Conservation (phyloP, 164 flowering plant genomes). For the Vitis labrusca region DNA sequence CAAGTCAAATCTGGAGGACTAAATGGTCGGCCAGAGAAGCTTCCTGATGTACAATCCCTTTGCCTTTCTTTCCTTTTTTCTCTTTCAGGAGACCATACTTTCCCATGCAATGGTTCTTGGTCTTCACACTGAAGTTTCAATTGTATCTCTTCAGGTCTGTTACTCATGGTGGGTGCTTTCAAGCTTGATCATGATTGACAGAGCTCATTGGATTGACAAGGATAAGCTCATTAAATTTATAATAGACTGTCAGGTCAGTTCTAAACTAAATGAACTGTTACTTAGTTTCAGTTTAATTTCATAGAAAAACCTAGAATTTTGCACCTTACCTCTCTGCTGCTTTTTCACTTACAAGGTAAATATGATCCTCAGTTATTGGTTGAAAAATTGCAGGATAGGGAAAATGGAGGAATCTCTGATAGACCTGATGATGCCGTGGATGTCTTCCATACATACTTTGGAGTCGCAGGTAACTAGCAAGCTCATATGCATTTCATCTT, state of each 20-base stretch:
- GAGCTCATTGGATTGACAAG: slow-evolving; percentile 94
- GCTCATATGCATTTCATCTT: neutral
- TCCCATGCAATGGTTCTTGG: too few relatives aligned
- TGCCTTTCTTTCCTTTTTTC: too few relatives aligned
- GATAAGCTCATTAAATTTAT: slow-evolving; percentile 77
- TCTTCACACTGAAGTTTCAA: neutral
- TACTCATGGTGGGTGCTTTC: slow-evolving; percentile 99
- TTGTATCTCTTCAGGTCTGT: slow-evolving; percentile 65
- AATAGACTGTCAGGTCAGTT: slow-evolving; percentile 76
- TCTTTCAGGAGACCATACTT: too few relatives aligned
- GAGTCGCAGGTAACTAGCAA: slow-evolving; percentile 74
- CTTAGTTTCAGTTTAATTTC: neutral
- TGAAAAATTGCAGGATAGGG: slow-evolving; percentile 54
- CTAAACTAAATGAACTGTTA: neutral
- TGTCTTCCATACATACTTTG: slow-evolving; percentile 89
- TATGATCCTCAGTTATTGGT: neutral
- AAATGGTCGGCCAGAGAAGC: slow-evolving; percentile 96
- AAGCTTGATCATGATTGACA: slow-evolving; percentile 85
- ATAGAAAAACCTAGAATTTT: neutral
- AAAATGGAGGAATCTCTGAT: slow-evolving; percentile 95
- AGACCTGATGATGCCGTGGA: slow-evolving; percentile 98
- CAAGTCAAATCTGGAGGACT: slow-evolving; percentile 91
- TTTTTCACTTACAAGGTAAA: neutral
- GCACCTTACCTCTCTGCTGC: neutral
- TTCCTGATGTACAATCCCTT: slow-evolving; percentile 63